Evolutionary conservation across 2,329 filamentous ascomycete species (phyloP).

Genomic region (Saccharata proteae): DNA sequence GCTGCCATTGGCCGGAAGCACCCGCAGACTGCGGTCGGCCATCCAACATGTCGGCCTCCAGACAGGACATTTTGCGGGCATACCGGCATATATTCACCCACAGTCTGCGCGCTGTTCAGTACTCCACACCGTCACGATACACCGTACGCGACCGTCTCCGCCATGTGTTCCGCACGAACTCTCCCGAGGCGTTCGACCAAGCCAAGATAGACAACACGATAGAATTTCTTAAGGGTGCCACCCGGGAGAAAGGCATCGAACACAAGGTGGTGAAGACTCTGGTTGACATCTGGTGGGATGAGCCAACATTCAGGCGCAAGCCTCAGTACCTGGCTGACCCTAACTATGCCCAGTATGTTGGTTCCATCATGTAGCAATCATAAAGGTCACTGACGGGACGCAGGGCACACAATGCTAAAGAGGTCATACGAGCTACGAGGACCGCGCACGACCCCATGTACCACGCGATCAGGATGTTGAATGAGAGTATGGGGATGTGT

Average conservation of each 20-base stretch:
- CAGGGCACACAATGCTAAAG: no score
- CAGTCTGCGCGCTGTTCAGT: constrained; percentile 58
- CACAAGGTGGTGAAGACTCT: constrained; percentile 62
- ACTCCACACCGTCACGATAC: constrained; percentile 55
- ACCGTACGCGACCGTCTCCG: constrained; percentile 42
- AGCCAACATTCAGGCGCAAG: constrained; percentile 14
- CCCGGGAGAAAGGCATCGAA: constrained; percentile 52
- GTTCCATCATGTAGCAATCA: no score
- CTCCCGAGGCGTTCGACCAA: constrained; percentile 19
- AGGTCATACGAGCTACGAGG: constrained; percentile 4
- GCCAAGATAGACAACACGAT: constrained; percentile 51
- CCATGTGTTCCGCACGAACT: constrained; percentile 25
- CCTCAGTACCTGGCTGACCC: constrained; percentile 1
- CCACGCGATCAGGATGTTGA: constrained; percentile 59
- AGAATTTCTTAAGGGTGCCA: constrained; percentile 57
- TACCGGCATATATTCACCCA: constrained; percentile 60
- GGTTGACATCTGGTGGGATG: constrained; percentile 36
- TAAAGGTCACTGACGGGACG: no score
- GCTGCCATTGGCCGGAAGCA: neutral
- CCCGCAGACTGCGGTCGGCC: neutral
- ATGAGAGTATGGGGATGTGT: constrained; percentile 59
- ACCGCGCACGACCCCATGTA: constrained; percentile 50
- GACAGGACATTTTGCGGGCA: constrained; percentile 39
- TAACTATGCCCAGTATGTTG: no score
- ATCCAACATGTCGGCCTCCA: constrained; percentile 1